Percentiles rank a stretch among this genome's conserved stretches.
Evolutionary conservation across 2,329 filamentous ascomycete genomes (phyloP).

Genomic region (Cercospora beticola): DNA sequence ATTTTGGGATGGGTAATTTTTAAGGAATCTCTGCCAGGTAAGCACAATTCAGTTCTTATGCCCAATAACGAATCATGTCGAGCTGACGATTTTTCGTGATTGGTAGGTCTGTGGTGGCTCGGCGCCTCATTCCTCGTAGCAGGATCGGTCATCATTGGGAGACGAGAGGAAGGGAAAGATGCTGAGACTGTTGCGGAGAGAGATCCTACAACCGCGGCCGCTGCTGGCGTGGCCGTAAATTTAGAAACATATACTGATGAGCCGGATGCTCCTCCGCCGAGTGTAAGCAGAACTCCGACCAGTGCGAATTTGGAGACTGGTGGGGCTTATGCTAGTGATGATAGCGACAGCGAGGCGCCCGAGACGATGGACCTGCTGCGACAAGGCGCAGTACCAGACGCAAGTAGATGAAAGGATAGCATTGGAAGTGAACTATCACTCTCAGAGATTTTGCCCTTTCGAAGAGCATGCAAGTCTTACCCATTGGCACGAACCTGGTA

Average conservation of each 20-base stretch:
- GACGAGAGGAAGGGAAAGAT: constrained; percentile 58
- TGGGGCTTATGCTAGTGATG: constrained; percentile 7
- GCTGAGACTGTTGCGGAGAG: constrained; percentile 25
- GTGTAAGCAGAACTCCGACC: constrained; percentile 12
- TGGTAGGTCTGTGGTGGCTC: constrained; percentile 66
- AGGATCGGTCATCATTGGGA: constrained; percentile 75
- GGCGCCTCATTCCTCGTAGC: constrained; percentile 70
- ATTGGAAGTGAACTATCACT: background rate
- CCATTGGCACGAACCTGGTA: no score
- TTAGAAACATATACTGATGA: constrained; percentile 33
- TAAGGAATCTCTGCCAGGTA: constrained; percentile 64
- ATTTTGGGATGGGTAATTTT: constrained; percentile 70
- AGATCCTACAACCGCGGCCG: constrained; percentile 20
- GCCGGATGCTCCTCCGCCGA: constrained; percentile 34
- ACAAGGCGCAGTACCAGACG: background rate
- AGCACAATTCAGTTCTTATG: constrained; percentile 1
- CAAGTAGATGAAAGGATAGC: background rate
- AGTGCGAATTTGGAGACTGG: background rate
- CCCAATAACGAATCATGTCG: background rate
- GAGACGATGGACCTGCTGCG: background rate
- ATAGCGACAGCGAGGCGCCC: background rate
- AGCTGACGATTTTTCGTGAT: background rate
- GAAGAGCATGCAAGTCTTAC: background rate
- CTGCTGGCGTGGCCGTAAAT: constrained; percentile 10
- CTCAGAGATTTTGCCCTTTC: background rate